A percentile compares a stretch with the other conserved stretches of the same genome.
These are phyloP conservation scores for Punctularia strigosozonata DNA, from an alignment of 768 basidiomycete genomes.

Conservation along the genomic window DNA sequence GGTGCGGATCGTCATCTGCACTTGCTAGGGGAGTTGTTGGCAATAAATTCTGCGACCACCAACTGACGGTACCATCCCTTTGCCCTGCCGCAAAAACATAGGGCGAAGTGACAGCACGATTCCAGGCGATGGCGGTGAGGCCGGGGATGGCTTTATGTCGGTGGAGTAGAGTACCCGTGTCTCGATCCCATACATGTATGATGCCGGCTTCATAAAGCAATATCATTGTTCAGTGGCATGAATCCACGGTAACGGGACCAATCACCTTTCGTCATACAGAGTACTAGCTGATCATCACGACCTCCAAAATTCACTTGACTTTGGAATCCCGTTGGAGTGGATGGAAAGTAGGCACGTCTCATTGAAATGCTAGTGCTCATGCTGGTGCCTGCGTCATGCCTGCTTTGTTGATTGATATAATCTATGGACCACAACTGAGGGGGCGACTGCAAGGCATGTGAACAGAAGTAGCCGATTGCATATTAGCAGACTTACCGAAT, in stretches of 20 bases:
- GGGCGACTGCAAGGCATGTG: too few species aligned
- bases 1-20: too few species aligned
- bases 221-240: slow-evolving; percentile 2
- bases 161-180: slow-evolving; percentile 63
- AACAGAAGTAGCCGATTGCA: too few species aligned
- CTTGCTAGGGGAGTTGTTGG: too few species aligned
- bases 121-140: slow-evolving; percentile 75
- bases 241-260: slow-evolving; percentile 1
- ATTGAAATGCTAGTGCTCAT: slow-evolving; percentile 17
- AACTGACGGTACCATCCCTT: too few species aligned
- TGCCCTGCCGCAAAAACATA: too few species aligned
- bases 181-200: slow-evolving; percentile 80
- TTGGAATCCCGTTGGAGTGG: too few species aligned
- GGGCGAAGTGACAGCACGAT: too few species aligned
- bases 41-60: too few species aligned
- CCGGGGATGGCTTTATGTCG: slow-evolving; percentile 37
- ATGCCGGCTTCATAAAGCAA: slow-evolving; percentile 48
- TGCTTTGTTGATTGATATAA: slow-evolving; percentile 38
- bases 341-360: slow-evolving; percentile 69
- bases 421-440: slow-evolving; percentile 73
- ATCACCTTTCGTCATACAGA: slow-evolving; percentile 67
- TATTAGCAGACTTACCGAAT: too few species aligned
- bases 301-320: slow-evolving; percentile 85
- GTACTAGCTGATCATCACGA: slow-evolving; percentile 63
- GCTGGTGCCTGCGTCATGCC: slow-evolving; percentile 24